Conservation (phyloP, 306 rosid species). For the Fagus sylvatica region DNA sequence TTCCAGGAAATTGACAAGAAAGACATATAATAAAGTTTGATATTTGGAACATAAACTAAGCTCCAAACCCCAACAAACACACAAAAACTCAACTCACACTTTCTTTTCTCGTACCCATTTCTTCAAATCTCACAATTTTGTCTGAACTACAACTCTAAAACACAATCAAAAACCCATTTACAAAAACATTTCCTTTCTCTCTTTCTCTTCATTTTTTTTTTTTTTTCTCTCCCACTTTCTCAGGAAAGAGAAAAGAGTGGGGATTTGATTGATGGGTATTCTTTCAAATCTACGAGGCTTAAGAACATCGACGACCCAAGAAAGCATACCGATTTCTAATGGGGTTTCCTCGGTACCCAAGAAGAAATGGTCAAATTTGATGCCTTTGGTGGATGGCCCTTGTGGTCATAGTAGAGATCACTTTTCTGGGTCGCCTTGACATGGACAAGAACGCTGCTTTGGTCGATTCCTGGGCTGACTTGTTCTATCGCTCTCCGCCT, state of each 20-base stretch:
- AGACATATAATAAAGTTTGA: too few relatives aligned
- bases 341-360: conserved; percentile 35
- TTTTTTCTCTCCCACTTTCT: conserved; percentile 20
- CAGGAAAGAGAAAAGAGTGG: conserved; percentile 5
- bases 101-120: neutral
- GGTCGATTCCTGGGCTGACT: conserved; percentile 70
- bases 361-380: conserved; percentile 63
- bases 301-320: conserved; percentile 53
- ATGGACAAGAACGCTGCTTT: conserved; percentile 69
- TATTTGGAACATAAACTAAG: neutral
- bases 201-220: neutral
- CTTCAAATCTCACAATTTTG: neutral
- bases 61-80: neutral
- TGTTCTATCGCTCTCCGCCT: conserved; percentile 45
- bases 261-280: conserved; percentile 49
- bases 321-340: conserved; percentile 42
- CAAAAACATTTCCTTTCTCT: too few relatives aligned
- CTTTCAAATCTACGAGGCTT: conserved; percentile 57
- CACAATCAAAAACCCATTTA: too few relatives aligned
- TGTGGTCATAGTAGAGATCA: conserved; percentile 83
- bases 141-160: too few relatives aligned
- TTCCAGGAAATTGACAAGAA: neutral
- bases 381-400: conserved; percentile 68
- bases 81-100: neutral
- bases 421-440: conserved; percentile 76